A percentile compares a stretch with the other conserved stretches of the same genome.
These are phyloP conservation scores for Aspergillus bertholletiae DNA, from an alignment of 495 filamentous ascomycete species.

Conservation along the genomic window DNA sequence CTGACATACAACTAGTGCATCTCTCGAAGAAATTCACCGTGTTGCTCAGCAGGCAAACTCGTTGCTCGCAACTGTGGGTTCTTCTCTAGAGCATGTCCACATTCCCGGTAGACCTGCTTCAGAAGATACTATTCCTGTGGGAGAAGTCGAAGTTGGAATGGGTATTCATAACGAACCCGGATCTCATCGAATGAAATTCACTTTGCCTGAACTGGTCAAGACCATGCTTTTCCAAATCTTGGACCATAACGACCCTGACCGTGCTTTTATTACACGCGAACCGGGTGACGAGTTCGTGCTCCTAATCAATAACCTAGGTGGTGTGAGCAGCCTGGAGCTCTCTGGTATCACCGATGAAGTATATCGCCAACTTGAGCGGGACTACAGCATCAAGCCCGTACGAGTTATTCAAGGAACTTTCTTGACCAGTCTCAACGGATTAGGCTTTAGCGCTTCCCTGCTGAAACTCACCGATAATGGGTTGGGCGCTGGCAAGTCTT, in stretches of 20 bases:
- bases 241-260: conserved; percentile 73
- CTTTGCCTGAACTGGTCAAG: conserved; percentile 66
- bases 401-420: conserved; percentile 57
- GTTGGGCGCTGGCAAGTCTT: conserved; percentile 67
- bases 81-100: conserved; percentile 85
- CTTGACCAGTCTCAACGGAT: conserved; percentile 86
- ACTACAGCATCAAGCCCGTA: conserved; percentile 69
- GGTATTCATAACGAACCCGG: conserved; percentile 97
- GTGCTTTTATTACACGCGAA: conserved; percentile 70
- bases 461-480: conserved; percentile 79
- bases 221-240: conserved; percentile 82
- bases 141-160: conserved; percentile 94
- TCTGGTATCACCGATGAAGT: conserved; percentile 88
- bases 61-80: conserved; percentile 84
- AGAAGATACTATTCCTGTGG: conserved; percentile 55
- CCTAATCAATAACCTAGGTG: conserved; percentile 92
- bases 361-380: conserved; percentile 65
- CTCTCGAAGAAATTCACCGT: conserved; percentile 62
- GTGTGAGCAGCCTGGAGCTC: conserved; percentile 82
- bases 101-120: conserved; percentile 69
- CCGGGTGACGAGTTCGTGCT: conserved; percentile 63
- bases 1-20: conserved; percentile 26
- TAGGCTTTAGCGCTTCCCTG: conserved; percentile 86
- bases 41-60: conserved; percentile 68
- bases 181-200: conserved; percentile 63